A percentile compares a stretch with the other conserved stretches of the same genome.
phyloP scores from a whole-genome alignment of 2,329 filamentous ascomycete species.

The Pseudogymnoascus sp. region DNA sequence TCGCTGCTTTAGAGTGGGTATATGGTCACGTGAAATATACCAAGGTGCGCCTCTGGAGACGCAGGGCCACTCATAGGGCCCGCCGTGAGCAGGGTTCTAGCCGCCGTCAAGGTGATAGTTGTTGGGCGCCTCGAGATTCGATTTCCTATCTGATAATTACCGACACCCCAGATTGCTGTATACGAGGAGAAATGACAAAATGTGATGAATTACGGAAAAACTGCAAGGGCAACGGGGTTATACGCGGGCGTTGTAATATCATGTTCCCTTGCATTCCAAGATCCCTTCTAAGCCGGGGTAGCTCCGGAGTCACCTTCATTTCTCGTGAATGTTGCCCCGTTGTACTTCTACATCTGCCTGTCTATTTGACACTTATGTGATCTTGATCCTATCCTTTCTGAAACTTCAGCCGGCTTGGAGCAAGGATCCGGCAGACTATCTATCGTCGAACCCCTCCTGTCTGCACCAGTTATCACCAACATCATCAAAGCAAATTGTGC shows the following conservation, averaged over 20 bases:
- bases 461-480: conserved; percentile 3
- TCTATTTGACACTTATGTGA: conserved; percentile 2
- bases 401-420: not conserved
- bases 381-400: not conserved
- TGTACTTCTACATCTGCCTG: not conserved
- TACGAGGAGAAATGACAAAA: not conserved
- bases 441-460: not conserved
- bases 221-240: not conserved
- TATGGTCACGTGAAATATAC: conserved; percentile 1
- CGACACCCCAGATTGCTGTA: not conserved
- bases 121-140: not conserved
- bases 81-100: not conserved
- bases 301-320: not conserved
- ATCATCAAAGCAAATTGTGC: not conserved
- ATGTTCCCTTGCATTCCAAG: not conserved
- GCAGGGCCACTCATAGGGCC: not conserved
- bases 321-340: not conserved
- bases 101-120: not conserved
- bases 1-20: not conserved
- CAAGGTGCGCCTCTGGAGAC: not conserved
- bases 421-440: not conserved
- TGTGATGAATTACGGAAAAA: not conserved
- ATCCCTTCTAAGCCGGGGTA: not conserved
- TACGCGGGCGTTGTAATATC: not conserved
- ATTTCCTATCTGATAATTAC: conserved; percentile 5